phyloP scores from a whole-genome alignment of 1,284 basidiomycete genomes.

The Sporisorium reilianum region DNA sequence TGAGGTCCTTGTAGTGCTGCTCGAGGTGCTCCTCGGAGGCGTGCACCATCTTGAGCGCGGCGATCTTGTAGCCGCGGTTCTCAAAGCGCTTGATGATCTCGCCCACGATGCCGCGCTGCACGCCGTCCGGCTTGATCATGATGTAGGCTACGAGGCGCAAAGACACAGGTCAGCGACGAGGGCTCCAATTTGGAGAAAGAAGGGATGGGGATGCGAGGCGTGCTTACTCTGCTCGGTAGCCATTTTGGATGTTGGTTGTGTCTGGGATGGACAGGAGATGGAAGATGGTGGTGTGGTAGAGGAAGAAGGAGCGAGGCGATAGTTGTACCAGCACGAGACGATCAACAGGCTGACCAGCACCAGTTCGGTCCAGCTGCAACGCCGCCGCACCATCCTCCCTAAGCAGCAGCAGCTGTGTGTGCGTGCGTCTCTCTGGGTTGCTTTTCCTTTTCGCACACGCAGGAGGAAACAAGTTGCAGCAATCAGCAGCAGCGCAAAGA shows the following conservation, averaged over 20 bases:
- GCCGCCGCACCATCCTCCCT: conserved; percentile 7
- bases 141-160: conserved; percentile 56
- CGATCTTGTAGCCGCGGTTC: conserved; percentile 66
- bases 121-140: conserved; percentile 69
- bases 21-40: conserved; percentile 68
- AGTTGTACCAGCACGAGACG: conserved; percentile 15
- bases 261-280: conserved; percentile 9
- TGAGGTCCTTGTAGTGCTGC: conserved; percentile 69
- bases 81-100: conserved; percentile 68
- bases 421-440: neutral
- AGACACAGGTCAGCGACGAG: neutral
- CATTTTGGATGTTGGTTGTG: conserved; percentile 50
- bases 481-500: no score
- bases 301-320: neutral
- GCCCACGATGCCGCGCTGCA: conserved; percentile 65
- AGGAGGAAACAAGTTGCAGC: neutral
- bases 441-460: neutral
- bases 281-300: conserved; percentile 20
- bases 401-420: neutral
- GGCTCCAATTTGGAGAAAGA: neutral
- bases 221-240: conserved; percentile 65
- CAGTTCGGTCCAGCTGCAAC: conserved; percentile 15
- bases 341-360: conserved; percentile 23
- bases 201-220: neutral
- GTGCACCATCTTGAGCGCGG: conserved; percentile 66